Evolutionary conservation across 2,329 filamentous ascomycete species (phyloP).

Genomic region (Talaromyces sp.): DNA sequence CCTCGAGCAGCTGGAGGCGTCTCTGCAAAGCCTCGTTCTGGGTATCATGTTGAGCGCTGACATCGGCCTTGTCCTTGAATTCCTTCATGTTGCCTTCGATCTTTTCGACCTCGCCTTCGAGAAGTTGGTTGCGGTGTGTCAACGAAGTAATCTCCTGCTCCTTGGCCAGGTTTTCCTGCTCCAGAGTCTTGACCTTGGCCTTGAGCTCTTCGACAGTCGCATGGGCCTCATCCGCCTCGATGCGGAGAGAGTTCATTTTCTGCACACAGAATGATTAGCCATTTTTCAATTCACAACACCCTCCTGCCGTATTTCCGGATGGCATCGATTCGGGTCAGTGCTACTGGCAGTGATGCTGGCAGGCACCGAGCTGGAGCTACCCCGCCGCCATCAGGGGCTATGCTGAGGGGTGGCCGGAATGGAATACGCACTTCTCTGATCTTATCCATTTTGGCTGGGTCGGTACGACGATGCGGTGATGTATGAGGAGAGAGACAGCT

Average conservation of each 20-base stretch:
- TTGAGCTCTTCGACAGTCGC: constrained; percentile 83
- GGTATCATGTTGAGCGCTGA: constrained; percentile 75
- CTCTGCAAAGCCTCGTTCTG: constrained; percentile 90
- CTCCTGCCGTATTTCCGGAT: constrained; percentile 18
- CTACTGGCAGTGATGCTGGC: constrained; percentile 6
- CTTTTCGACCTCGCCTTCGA: constrained; percentile 90
- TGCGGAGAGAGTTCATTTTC: constrained; percentile 93
- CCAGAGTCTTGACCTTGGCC: constrained; percentile 78
- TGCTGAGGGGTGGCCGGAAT: constrained; percentile 11
- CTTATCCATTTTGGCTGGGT: constrained; percentile 62
- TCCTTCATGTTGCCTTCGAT: constrained; percentile 79
- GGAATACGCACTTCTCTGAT: constrained; percentile 12
- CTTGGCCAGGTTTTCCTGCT: constrained; percentile 93
- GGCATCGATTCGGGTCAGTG: constrained; percentile 16
- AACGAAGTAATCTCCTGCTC: constrained; percentile 98
- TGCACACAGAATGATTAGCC: constrained; percentile 35
- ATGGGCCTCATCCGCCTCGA: constrained; percentile 84
- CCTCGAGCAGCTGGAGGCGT: constrained; percentile 91
- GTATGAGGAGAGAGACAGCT: neutral
- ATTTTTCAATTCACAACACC: neutral
- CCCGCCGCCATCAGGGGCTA: constrained; percentile 28
- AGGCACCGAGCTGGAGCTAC: constrained; percentile 30
- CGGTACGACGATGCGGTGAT: constrained; percentile 4
- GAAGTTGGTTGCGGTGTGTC: constrained; percentile 87
- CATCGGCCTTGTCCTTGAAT: constrained; percentile 78